phyloP scores from a whole-genome alignment of 1,284 basidiomycete genomes.

The Amylostereum areolatum region DNA sequence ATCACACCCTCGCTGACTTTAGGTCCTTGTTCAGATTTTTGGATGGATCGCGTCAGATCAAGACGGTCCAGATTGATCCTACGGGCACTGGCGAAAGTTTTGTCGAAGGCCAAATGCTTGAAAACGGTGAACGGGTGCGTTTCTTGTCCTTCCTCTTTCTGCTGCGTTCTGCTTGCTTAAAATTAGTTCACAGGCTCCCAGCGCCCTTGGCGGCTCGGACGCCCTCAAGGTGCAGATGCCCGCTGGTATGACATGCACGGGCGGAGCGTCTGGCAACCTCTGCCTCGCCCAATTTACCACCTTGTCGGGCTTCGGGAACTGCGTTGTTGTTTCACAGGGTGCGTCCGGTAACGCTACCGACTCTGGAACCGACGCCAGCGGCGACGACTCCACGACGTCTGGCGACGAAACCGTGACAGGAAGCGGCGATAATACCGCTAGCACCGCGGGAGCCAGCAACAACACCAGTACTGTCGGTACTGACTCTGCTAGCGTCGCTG shows the following conservation, averaged over 20 bases:
- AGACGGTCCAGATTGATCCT: constrained; percentile 26
- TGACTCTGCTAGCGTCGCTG: neutral
- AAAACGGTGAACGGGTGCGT: constrained; percentile 31
- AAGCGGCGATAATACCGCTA: no score
- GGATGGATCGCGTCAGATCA: constrained; percentile 47
- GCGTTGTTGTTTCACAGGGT: constrained; percentile 25
- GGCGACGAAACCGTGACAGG: no score
- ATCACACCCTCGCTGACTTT: neutral
- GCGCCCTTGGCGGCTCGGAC: constrained; percentile 24
- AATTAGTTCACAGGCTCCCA: constrained; percentile 13
- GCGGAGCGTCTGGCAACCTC: constrained; percentile 32
- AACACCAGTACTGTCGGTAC: no score
- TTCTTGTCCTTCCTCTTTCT: neutral
- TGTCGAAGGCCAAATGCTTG: constrained; percentile 23
- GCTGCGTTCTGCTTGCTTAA: no score
- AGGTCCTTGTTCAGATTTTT: constrained; percentile 22
- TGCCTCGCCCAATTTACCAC: constrained; percentile 39
- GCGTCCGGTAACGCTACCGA: no score
- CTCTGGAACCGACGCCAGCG: no score
- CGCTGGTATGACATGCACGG: constrained; percentile 38
- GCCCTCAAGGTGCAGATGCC: constrained; percentile 34
- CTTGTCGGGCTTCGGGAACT: constrained; percentile 38
- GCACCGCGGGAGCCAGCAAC: no score
- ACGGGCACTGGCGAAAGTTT: constrained; percentile 32
- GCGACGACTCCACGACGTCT: no score